Evolutionary conservation across 108 stramenopile species (phyloP), one percentile per base, ranked within the genome.

Genomic region (Epithemia pelagica): DNA sequence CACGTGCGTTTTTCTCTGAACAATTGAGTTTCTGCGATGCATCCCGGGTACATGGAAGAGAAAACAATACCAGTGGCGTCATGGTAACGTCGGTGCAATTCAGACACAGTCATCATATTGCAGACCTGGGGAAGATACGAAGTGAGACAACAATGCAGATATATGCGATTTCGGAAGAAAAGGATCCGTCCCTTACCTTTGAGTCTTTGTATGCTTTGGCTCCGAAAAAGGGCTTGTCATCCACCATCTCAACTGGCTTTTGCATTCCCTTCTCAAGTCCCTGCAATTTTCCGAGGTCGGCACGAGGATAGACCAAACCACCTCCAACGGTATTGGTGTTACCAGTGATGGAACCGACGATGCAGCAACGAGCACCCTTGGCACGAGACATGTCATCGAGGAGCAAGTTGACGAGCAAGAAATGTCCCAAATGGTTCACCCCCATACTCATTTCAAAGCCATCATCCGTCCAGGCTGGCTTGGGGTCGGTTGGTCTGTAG

Each of bases 131-230:
- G 24, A 46, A 51, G 56, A 62, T 20, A 54, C 25, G 74, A 32
- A 68, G 54, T 10, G 63, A 27, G 27, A 33, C 19, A 54, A 27
- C 19, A 23, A 32, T 62, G 18, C 19, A 31, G n/a, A n/a, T n/a
- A n/a, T 25, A 21, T 10, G 23, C 15, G n/a, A n/a, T 25, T 10
- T 59, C 58, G 8, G 21, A 1, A 21, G 2, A n/a, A n/a, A n/a
- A n/a, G n/a, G n/a, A n/a, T n/a, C 27, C 56, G 58, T 30, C 10
- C 8, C 73, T 24, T 23, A 92, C 93, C 84, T 97, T 96, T 60
- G 89, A 81, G 66, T 98, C 97, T 69, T 98, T 98, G 88, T 98
- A 98, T n/a, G 96, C 95, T 83, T 98, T 94, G 61, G 94, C 94
- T 21, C 94, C 96, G 74, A 90, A 87, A 76, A 94, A 97, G 2